Conservation (phyloP, 257 asterid genomes). For the Solanum boliviense region DNA sequence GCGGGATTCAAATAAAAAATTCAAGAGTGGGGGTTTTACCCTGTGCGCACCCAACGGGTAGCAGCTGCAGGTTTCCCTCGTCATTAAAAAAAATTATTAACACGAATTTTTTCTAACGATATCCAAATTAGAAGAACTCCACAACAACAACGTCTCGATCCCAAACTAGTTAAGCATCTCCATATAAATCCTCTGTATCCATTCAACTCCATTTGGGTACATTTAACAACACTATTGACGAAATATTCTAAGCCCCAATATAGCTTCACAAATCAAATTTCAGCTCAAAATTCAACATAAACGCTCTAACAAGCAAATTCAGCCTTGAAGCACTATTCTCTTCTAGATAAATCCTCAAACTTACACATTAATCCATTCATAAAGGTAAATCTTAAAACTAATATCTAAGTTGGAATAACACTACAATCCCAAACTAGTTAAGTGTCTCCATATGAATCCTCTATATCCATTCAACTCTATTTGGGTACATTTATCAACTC, state of each 20-base stretch:
- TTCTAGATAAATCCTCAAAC: background rate
- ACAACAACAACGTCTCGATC: background rate
- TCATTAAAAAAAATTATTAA: background rate
- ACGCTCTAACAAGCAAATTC: background rate
- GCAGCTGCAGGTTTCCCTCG: no score
- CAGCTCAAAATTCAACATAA: background rate
- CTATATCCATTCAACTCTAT: background rate
- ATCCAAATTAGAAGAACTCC: background rate
- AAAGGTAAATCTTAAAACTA: background rate
- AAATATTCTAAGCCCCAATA: background rate
- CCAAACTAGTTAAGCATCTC: background rate
- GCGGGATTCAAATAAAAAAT: background rate
- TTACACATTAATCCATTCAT: background rate
- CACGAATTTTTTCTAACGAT: background rate
- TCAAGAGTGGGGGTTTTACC: background rate
- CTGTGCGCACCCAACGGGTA: no score
- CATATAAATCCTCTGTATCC: background rate
- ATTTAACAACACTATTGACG: background rate
- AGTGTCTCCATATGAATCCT: background rate
- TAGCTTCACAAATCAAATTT: background rate
- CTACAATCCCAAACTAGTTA: background rate
- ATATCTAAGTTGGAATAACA: background rate
- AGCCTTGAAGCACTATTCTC: background rate
- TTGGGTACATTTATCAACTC: background rate
- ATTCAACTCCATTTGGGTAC: background rate